Percentiles rank a stretch among this genome's conserved stretches.
These are phyloP conservation scores for Ampelomyces quisqualis DNA, from an alignment of 2,329 filamentous ascomycete species.

Conservation along the genomic window DNA sequence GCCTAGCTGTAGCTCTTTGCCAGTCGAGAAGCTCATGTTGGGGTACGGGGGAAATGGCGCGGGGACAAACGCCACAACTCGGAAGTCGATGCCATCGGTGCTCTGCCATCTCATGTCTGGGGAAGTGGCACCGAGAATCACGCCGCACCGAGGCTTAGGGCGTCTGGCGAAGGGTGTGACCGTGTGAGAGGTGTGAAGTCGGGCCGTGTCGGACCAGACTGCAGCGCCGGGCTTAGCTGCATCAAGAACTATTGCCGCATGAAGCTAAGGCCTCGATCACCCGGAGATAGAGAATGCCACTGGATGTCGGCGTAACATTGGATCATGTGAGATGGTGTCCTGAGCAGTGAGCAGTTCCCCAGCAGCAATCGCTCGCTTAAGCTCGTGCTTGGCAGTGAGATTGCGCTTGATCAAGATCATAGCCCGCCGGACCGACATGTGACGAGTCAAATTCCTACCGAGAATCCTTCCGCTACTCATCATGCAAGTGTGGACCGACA, in stretches of 20 bases:
- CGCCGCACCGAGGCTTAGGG: too few species aligned
- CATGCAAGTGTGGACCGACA: conserved; percentile 6
- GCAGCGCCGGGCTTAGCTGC: not conserved
- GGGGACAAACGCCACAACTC: conserved; percentile 21
- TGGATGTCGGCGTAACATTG: too few species aligned
- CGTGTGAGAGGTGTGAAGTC: conserved; percentile 14
- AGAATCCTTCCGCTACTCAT: not conserved
- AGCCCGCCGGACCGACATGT: conserved; percentile 15
- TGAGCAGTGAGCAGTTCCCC: too few species aligned
- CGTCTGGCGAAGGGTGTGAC: conserved; percentile 4
- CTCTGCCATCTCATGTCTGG: conserved; percentile 19
- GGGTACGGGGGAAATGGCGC: conserved; percentile 27
- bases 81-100: conserved; percentile 12
- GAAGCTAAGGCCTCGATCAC: not conserved
- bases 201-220: conserved; percentile 19
- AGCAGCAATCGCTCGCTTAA: conserved; percentile 14
- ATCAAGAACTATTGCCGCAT: conserved; percentile 1
- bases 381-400: not conserved
- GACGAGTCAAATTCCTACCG: conserved; percentile 15
- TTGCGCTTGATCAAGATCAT: too few species aligned
- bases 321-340: too few species aligned
- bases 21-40: conserved; percentile 18
- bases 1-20: conserved; percentile 10
- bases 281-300: conserved; percentile 14
- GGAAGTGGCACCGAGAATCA: conserved; percentile 17